These are phyloP conservation scores for Paecilomyces fulvus DNA, from an alignment of 2,329 filamentous ascomycete genomes.

Conservation along the genomic window DNA sequence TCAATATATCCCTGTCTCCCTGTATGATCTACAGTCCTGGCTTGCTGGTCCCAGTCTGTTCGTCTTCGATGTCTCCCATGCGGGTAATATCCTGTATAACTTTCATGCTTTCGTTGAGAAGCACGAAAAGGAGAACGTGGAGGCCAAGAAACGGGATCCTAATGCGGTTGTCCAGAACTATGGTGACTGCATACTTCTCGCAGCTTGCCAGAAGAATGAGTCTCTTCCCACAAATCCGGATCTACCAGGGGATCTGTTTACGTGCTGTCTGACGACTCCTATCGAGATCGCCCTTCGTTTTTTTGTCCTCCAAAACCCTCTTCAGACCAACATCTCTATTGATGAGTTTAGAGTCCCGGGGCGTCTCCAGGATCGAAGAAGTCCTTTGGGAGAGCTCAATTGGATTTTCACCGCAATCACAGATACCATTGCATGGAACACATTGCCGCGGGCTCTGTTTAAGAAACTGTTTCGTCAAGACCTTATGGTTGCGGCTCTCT, in stretches of 20 bases:
- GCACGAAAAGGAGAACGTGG: constrained; percentile 80
- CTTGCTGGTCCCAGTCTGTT: constrained; percentile 91
- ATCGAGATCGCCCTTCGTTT: constrained; percentile 97
- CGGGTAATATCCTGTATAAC: constrained; percentile 89
- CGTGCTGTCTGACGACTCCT: constrained; percentile 87
- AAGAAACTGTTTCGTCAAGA: constrained; percentile 97
- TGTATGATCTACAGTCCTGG: constrained; percentile 94
- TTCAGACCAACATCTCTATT: constrained; percentile 58
- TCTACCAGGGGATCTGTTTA: constrained; percentile 90
- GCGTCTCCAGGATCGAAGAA: constrained; percentile 82
- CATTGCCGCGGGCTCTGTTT: constrained; percentile 78
- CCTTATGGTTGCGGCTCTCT: constrained; percentile 96
- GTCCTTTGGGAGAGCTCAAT: constrained; percentile 89
- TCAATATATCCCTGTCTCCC: constrained; percentile 92
- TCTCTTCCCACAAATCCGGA: constrained; percentile 91
- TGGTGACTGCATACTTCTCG: constrained; percentile 82
- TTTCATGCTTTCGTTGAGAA: constrained; percentile 93
- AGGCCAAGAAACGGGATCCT: constrained; percentile 66
- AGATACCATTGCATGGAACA: constrained; percentile 98
- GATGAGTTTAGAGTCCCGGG: constrained; percentile 85
- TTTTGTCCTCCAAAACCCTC: constrained; percentile 87
- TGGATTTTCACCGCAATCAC: constrained; percentile 99
- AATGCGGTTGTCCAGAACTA: constrained; percentile 57
- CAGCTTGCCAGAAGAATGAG: constrained; percentile 82
- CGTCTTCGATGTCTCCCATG: constrained; percentile 96